phyloP scores from a whole-genome alignment of 2,329 filamentous ascomycete species.

The Colletotrichum camelliae region DNA sequence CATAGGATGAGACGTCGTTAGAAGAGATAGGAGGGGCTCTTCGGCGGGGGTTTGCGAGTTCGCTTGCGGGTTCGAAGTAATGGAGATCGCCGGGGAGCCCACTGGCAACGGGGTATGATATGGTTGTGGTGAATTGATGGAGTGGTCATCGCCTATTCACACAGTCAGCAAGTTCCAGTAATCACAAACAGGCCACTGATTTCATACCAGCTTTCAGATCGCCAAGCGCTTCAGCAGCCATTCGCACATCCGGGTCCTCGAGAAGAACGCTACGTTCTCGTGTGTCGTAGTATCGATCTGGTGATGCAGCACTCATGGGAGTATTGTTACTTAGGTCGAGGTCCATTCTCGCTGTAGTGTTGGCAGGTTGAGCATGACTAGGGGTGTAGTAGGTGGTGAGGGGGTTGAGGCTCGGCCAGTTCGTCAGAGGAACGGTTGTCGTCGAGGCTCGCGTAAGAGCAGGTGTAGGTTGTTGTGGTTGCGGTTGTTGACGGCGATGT shows the following conservation, averaged over 20 bases:
- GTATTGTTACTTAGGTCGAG: constrained; percentile 48
- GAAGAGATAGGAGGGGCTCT: constrained; percentile 83
- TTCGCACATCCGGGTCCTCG: constrained; percentile 70
- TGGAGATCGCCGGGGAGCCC: constrained; percentile 36
- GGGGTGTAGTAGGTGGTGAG: constrained; percentile 53
- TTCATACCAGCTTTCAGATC: constrained; percentile 74
- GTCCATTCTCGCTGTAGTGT: constrained; percentile 55
- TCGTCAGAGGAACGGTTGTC: constrained; percentile 32
- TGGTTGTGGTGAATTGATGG: constrained; percentile 67
- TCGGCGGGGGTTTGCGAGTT: constrained; percentile 55
- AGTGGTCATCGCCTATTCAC: constrained; percentile 52
- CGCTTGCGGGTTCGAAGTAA: constrained; percentile 37
- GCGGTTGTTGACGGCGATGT: constrained; percentile 11
- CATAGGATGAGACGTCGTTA: constrained; percentile 87
- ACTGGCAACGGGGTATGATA: constrained; percentile 46
- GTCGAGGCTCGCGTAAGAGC: constrained; percentile 23
- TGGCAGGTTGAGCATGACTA: constrained; percentile 46
- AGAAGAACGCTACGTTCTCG: constrained; percentile 59
- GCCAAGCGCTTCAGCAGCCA: constrained; percentile 78
- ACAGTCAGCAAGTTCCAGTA: background rate
- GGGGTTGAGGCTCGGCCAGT: constrained; percentile 57
- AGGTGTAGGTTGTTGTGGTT: constrained; percentile 14
- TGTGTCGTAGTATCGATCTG: constrained; percentile 49
- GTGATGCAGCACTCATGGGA: constrained; percentile 47
- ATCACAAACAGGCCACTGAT: constrained; percentile 9